Percentiles rank a stretch among this genome's conserved stretches.
phyloP scores from a whole-genome alignment of 257 asterid genomes.

The Nicotiana paniculata region DNA sequence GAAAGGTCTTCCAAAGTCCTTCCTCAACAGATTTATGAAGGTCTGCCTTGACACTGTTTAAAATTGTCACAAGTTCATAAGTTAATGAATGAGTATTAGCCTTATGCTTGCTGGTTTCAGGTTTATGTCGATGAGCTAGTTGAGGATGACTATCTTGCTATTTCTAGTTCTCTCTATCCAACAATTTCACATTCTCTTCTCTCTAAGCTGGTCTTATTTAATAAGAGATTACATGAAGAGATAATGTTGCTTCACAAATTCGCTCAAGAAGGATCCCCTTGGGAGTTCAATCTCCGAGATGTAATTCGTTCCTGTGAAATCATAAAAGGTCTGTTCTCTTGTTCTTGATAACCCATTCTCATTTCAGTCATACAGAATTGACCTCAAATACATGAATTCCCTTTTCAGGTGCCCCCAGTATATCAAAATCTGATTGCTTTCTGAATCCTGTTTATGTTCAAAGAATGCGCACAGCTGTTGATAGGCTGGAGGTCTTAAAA shows the following conservation, averaged over 20 bases:
- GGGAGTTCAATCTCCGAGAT: conserved; percentile 98
- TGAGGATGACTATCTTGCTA: conserved; percentile 75
- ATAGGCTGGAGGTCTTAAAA: conserved; percentile 61
- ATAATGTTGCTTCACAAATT: conserved; percentile 68
- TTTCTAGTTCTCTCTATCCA: conserved; percentile 69
- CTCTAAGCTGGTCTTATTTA: conserved; percentile 54
- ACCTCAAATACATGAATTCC: conserved; percentile 4
- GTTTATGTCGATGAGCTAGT: conserved; percentile 88
- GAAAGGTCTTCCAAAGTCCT: conserved; percentile 94
- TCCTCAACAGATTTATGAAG: conserved; percentile 95
- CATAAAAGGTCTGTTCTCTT: conserved; percentile 49
- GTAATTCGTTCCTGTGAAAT: conserved; percentile 90
- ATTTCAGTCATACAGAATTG: not conserved
- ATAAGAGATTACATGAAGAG: conserved; percentile 69
- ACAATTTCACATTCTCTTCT: conserved; percentile 48
- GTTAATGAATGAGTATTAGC: not conserved
- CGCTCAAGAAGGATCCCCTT: conserved; percentile 92
- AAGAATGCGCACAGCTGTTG: conserved; percentile 89
- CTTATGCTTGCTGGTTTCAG: conserved; percentile 30
- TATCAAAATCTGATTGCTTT: conserved; percentile 56
- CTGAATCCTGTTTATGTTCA: conserved; percentile 76
- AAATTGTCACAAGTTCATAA: not conserved
- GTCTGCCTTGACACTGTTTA: conserved; percentile 25
- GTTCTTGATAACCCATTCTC: not conserved
- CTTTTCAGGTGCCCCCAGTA: conserved; percentile 53